Evolutionary conservation across 2,329 filamentous ascomycete species (phyloP).

Genomic region (Penicillium sp.): DNA sequence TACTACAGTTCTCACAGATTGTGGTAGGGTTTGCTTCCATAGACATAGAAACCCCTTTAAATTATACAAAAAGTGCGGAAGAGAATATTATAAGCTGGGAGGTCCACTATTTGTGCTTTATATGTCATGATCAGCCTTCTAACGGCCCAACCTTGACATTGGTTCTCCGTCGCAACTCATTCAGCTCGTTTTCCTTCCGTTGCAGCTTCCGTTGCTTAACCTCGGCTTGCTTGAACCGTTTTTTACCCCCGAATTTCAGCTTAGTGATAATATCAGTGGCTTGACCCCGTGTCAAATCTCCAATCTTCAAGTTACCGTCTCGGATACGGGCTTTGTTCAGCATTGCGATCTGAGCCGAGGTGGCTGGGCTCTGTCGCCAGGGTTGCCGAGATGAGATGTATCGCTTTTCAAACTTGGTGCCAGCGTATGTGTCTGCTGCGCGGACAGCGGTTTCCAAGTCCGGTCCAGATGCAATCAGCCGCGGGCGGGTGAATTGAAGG

Average conservation of each 20-base stretch:
- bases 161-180: conserved; percentile 17
- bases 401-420: conserved; percentile 62
- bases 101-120: background rate
- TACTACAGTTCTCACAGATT: too few species aligned
- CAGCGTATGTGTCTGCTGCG: conserved; percentile 79
- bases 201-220: conserved; percentile 27
- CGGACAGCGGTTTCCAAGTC: conserved; percentile 76
- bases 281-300: conserved; percentile 70
- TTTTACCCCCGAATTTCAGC: conserved; percentile 75
- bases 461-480: conserved; percentile 63
- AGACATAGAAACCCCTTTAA: too few species aligned
- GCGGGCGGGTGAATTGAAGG: conserved; percentile 66
- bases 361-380: conserved; percentile 71
- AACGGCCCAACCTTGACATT: conserved; percentile 52
- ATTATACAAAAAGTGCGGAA: too few species aligned
- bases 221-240: conserved; percentile 60
- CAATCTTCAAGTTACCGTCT: conserved; percentile 11
- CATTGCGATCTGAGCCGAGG: conserved; percentile 48
- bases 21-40: too few species aligned
- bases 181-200: conserved; percentile 10
- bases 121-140: conserved; percentile 7
- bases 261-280: conserved; percentile 92
- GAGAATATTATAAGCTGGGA: too few species aligned
- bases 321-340: conserved; percentile 40
- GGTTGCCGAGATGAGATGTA: conserved; percentile 66